These are phyloP conservation scores for Mimosa bimucronata DNA, from an alignment of 306 rosid genomes.

Conservation along the genomic window DNA sequence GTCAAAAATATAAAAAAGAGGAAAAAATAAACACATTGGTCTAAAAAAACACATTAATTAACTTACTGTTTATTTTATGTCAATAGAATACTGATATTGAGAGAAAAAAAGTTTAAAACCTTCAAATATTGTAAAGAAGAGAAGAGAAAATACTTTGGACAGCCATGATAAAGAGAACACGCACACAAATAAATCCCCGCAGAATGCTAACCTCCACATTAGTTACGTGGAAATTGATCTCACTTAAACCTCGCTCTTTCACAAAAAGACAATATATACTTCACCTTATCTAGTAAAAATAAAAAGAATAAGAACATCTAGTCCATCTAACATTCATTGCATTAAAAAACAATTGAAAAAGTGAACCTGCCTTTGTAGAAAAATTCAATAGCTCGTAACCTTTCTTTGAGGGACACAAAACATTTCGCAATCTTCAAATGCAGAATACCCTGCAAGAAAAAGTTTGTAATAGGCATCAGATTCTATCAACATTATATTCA, in stretches of 20 bases:
- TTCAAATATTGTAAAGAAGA: conserved; percentile 2
- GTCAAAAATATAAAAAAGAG: not conserved
- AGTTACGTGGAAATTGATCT: not conserved
- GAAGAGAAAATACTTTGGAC: not conserved
- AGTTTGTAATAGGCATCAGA: conserved; percentile 25
- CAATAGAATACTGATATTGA: not conserved
- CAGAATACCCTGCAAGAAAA: conserved; percentile 62
- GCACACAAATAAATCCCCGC: not conserved
- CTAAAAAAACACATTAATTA: not conserved
- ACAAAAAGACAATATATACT: not conserved
- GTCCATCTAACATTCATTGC: conserved; percentile 11
- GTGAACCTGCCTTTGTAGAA: conserved; percentile 64
- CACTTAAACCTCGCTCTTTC: not conserved
- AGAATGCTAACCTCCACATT: not conserved
- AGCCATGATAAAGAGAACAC: not conserved
- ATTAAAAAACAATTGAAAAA: conserved; percentile 17
- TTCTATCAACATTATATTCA: not conserved
- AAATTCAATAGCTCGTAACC: conserved; percentile 64
- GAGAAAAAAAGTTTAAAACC: not conserved
- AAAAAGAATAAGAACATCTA: conserved; percentile 12
- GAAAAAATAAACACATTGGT: not conserved
- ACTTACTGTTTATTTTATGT: not conserved
- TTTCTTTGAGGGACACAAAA: conserved; percentile 58
- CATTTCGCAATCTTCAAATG: conserved; percentile 73
- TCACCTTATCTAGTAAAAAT: not conserved